Conservation (phyloP, 768 basidiomycete genomes). For the Lactarius pseudohatsudake region DNA sequence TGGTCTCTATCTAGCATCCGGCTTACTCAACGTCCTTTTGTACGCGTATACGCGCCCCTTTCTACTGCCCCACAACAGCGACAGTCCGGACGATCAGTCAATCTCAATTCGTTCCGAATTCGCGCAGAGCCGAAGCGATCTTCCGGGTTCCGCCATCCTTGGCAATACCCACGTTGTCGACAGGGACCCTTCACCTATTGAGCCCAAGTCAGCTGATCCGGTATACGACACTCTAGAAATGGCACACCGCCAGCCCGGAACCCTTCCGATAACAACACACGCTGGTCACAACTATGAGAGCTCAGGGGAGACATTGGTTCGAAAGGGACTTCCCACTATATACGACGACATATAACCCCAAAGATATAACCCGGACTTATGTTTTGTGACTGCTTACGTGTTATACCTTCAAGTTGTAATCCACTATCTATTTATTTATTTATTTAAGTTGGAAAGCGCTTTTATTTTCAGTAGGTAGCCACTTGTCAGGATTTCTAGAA, state of each 20-base stretch:
- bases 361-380: not conserved
- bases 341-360: not conserved
- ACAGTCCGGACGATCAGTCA: conserved; percentile 1
- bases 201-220: not conserved
- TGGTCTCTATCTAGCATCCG: conserved; percentile 45
- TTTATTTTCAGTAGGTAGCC: too few relatives aligned
- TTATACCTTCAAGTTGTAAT: too few relatives aligned
- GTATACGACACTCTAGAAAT: not conserved
- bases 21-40: conserved; percentile 46
- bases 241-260: not conserved
- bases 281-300: not conserved
- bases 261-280: not conserved
- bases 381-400: too few relatives aligned
- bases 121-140: not conserved
- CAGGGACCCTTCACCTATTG: not conserved
- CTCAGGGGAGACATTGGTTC: not conserved
- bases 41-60: conserved; percentile 41
- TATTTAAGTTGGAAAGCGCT: too few relatives aligned
- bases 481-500: too few relatives aligned
- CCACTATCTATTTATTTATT: not conserved
- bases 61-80: conserved; percentile 36
- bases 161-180: not conserved
- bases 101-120: not conserved
- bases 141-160: not conserved
- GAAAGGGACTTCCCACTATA: not conserved